These are phyloP conservation scores for Sanguinoderma infundibulare DNA, from an alignment of 1,284 basidiomycete genomes.

Conservation along the genomic window DNA sequence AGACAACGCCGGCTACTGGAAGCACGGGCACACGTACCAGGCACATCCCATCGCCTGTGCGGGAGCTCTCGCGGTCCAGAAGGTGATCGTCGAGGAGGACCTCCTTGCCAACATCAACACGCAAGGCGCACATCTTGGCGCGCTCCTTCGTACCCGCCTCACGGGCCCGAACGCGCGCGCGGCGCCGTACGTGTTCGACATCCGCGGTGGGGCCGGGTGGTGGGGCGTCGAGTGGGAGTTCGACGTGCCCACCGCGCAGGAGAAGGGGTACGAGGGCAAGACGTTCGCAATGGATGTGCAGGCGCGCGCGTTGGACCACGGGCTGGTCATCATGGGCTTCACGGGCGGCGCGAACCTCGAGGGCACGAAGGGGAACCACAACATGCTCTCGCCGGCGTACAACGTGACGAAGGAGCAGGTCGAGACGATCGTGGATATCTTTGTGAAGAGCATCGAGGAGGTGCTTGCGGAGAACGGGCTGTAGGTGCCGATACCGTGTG, in stretches of 20 bases:
- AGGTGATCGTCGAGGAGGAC: conserved; percentile 69
- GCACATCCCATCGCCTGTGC: conserved; percentile 77
- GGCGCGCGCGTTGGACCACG: conserved; percentile 65
- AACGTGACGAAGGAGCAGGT: conserved; percentile 72
- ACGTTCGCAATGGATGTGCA: conserved; percentile 68
- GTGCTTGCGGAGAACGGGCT: conserved; percentile 44
- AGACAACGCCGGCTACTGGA: conserved; percentile 69
- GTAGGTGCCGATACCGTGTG: neutral
- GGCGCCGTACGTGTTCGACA: conserved; percentile 71
- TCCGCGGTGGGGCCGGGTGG: conserved; percentile 81
- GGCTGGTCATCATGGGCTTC: conserved; percentile 73
- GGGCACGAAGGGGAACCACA: conserved; percentile 72
- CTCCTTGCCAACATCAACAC: conserved; percentile 67
- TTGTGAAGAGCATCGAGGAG: conserved; percentile 68
- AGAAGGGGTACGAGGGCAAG: conserved; percentile 50
- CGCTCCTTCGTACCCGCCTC: conserved; percentile 59
- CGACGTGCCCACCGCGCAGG: conserved; percentile 40
- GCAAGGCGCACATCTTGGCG: conserved; percentile 66
- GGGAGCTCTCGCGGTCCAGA: conserved; percentile 80
- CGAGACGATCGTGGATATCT: conserved; percentile 63
- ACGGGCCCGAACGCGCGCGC: conserved; percentile 56
- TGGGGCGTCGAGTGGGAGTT: conserved; percentile 86
- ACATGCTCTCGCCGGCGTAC: conserved; percentile 76
- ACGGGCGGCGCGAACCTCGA: conserved; percentile 69
- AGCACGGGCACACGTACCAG: conserved; percentile 87